phyloP scores from a whole-genome alignment of 2,329 filamentous ascomycete species.

The Xylariaceae sp. region DNA sequence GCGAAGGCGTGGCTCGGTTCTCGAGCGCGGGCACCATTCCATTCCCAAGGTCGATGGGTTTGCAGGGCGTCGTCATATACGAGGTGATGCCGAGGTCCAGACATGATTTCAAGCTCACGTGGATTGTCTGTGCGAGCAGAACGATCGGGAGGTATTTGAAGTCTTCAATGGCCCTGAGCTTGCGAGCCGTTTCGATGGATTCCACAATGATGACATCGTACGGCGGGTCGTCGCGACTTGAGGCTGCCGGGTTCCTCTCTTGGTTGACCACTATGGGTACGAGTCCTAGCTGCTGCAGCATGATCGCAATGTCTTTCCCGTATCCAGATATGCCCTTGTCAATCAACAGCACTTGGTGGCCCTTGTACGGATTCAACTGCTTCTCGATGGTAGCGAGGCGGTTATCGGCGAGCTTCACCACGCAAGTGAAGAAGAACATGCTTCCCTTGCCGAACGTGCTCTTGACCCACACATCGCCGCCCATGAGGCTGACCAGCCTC shows the following conservation, averaged over 20 bases:
- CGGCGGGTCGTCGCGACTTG: slow-evolving; percentile 51
- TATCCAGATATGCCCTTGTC: slow-evolving; percentile 80
- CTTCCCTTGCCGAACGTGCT: slow-evolving; percentile 87
- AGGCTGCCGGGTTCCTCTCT: slow-evolving; percentile 56
- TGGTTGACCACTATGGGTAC: slow-evolving; percentile 77
- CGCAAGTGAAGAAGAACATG: slow-evolving; percentile 93
- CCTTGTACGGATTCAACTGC: slow-evolving; percentile 82
- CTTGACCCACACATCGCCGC: slow-evolving; percentile 91
- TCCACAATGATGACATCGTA: slow-evolving; percentile 97
- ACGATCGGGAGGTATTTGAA: slow-evolving; percentile 98
- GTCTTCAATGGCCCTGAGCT: slow-evolving; percentile 78
- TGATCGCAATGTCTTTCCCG: slow-evolving; percentile 66
- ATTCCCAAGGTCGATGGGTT: slow-evolving; percentile 89
- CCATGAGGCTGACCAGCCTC: slow-evolving; percentile 90
- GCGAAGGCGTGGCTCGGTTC: slow-evolving; percentile 81
- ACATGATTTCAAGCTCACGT: slow-evolving; percentile 87
- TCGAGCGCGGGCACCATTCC: slow-evolving; percentile 94
- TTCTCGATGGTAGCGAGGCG: slow-evolving; percentile 73
- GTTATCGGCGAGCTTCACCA: slow-evolving; percentile 74
- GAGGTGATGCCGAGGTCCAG: slow-evolving; percentile 95
- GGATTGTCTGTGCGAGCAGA: slow-evolving; percentile 78
- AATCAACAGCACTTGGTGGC: slow-evolving; percentile 88
- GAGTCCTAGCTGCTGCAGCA: slow-evolving; percentile 73
- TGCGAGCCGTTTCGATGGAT: slow-evolving; percentile 82
- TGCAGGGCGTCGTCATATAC: slow-evolving; percentile 96